Evolutionary conservation across 345 rosid genomes (phyloP).

Genomic region (Brassica nigra): DNA sequence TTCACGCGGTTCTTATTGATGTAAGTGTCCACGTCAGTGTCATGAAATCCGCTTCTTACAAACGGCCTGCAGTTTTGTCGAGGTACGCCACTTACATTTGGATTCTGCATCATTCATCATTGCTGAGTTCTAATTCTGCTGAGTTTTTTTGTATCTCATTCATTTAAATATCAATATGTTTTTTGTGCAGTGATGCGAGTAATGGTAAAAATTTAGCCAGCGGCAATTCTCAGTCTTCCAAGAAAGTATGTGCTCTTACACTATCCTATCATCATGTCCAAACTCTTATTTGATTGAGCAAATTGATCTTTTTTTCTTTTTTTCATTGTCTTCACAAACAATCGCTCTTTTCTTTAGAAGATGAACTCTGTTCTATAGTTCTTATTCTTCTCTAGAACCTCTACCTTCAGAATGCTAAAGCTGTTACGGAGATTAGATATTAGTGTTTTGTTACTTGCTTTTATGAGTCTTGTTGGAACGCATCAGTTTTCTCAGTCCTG

Average conservation of each 20-base stretch:
- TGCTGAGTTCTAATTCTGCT: slow-evolving; percentile 3
- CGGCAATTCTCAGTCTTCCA: slow-evolving; percentile 47
- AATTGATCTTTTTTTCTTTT: neutral
- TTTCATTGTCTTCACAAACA: neutral
- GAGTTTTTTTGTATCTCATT: neutral
- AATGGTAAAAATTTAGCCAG: slow-evolving; percentile 45
- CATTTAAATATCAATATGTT: slow-evolving; percentile 36
- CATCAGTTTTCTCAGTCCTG: neutral
- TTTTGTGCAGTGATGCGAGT: slow-evolving; percentile 50
- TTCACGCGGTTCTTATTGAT: slow-evolving; percentile 86
- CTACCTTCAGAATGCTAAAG: neutral
- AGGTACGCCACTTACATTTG: slow-evolving; percentile 58
- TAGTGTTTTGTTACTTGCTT: slow-evolving; percentile 3
- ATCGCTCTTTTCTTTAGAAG: neutral
- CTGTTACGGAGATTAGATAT: neutral
- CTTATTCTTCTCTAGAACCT: neutral
- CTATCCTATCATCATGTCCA: slow-evolving; percentile 10
- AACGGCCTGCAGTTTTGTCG: slow-evolving; percentile 50
- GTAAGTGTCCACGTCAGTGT: slow-evolving; percentile 74
- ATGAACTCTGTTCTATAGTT: neutral
- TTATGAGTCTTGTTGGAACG: neutral
- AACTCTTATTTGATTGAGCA: neutral
- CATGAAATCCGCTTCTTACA: slow-evolving; percentile 59
- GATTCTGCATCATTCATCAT: slow-evolving; percentile 20
- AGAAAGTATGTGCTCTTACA: slow-evolving; percentile 54